Evolutionary conservation across 2,329 filamentous ascomycete genomes (phyloP).

Genomic region (Sclerotiophoma versabilis): DNA sequence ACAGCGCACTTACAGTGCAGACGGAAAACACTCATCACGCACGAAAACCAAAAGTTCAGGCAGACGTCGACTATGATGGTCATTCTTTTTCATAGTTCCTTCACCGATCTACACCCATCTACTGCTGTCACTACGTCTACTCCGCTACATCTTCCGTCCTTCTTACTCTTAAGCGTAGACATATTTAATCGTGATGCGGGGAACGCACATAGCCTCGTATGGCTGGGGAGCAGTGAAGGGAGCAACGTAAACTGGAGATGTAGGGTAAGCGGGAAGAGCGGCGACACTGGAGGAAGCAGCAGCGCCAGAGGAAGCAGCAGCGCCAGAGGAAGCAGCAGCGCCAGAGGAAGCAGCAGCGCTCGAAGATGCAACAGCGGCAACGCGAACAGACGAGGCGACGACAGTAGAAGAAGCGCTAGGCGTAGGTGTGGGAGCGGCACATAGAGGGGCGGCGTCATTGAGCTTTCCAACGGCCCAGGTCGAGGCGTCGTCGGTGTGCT

Average conservation of each 20-base stretch:
- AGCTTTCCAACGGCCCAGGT: conserved; percentile 34
- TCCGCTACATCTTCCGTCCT: conserved; percentile 27
- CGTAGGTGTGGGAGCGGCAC: conserved; percentile 29
- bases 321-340: conserved; percentile 2
- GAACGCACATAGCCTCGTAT: conserved; percentile 27
- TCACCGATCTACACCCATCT: conserved; percentile 26
- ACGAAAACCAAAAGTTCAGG: conserved; percentile 25
- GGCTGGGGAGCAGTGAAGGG: conserved; percentile 25
- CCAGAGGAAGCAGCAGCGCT: conserved; percentile 15
- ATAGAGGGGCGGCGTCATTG: conserved; percentile 29
- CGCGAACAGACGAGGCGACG: conserved; percentile 24
- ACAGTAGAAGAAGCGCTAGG: conserved; percentile 27
- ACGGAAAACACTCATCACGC: conserved; percentile 27
- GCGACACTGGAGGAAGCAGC: conserved; percentile 11
- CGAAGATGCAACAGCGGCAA: conserved; percentile 13
- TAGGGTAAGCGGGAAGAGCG: conserved; percentile 29
- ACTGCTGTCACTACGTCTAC: conserved; percentile 28
- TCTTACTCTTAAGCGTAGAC: conserved; percentile 29
- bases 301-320: background rate
- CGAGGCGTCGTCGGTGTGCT: conserved; percentile 31
- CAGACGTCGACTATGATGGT: conserved; percentile 22
- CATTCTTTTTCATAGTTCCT: conserved; percentile 24
- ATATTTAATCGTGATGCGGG: conserved; percentile 25
- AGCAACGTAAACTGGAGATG: conserved; percentile 30
- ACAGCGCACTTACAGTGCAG: conserved; percentile 24